phyloP scores from a whole-genome alignment of 2,329 filamentous ascomycete genomes.

The Aureobasidium melanogenum region DNA sequence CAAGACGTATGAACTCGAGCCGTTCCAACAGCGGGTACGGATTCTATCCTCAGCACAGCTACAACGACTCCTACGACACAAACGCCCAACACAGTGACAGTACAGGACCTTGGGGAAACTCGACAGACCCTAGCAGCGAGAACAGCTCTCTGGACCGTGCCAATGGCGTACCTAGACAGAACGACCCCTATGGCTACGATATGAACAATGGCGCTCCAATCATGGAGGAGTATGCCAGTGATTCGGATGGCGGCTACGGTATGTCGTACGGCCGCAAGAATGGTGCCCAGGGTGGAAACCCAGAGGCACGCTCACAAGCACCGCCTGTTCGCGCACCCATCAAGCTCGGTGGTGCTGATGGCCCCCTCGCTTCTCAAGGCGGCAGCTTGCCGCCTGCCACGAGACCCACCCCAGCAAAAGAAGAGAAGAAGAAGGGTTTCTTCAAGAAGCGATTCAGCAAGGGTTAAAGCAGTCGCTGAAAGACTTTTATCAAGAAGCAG shows the following conservation, averaged over 20 bases:
- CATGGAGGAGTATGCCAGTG: constrained; percentile 31
- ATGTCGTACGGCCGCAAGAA: constrained; percentile 3
- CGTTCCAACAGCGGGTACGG: constrained; percentile 31
- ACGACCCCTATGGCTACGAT: constrained; percentile 29
- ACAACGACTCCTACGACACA: constrained; percentile 79
- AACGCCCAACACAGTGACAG: constrained; percentile 63
- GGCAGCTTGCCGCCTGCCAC: constrained; percentile 16
- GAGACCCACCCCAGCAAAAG: constrained; percentile 18
- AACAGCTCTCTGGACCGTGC: constrained; percentile 82
- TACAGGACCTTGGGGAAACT: constrained; percentile 65
- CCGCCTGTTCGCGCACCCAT: constrained; percentile 15
- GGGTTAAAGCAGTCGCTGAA: constrained; percentile 13
- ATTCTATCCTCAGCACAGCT: constrained; percentile 40
- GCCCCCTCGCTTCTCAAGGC: constrained; percentile 14
- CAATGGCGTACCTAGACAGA: constrained; percentile 26
- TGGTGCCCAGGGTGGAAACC: background rate
- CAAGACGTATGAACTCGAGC: constrained; percentile 31
- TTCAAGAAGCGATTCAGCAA: constrained; percentile 75
- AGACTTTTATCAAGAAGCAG: background rate
- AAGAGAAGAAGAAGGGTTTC: constrained; percentile 84
- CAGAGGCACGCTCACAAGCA: background rate
- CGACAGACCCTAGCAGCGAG: constrained; percentile 85
- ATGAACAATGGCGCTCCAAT: constrained; percentile 20
- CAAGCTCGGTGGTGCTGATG: constrained; percentile 15
- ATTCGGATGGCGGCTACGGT: constrained; percentile 15